phyloP scores from a whole-genome alignment of 192 early-diverging fungal genomes.

The Phlyctochytrium arcticum region DNA sequence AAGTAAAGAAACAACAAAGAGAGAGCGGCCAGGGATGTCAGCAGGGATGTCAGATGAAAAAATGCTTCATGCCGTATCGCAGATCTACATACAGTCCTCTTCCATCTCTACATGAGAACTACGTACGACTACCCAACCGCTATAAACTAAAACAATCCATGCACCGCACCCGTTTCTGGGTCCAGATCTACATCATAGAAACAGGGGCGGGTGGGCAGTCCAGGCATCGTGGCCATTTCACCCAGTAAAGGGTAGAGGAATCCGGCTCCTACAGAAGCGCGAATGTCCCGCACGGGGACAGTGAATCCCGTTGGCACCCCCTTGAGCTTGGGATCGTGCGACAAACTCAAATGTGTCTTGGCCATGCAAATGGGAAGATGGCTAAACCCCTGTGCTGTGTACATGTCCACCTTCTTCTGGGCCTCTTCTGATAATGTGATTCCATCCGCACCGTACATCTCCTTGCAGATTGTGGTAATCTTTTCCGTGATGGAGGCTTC shows the following conservation, averaged over 20 bases:
- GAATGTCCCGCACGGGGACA: conserved; percentile 91
- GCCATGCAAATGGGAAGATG: conserved; percentile 98
- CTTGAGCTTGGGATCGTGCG: conserved; percentile 90
- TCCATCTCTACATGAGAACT: too few relatives aligned
- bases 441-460: conserved; percentile 95
- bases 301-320: conserved; percentile 86
- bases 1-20: too few relatives aligned
- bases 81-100: too few relatives aligned
- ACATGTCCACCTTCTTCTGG: conserved; percentile 82
- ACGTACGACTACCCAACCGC: too few relatives aligned
- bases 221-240: conserved; percentile 97
- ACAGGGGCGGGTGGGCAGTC: conserved; percentile 91
- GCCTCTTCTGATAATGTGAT: conserved; percentile 81
- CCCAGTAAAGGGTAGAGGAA: conserved; percentile 96
- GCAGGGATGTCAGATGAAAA: too few relatives aligned
- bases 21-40: too few relatives aligned
- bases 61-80: too few relatives aligned
- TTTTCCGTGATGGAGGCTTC: conserved; percentile 76
- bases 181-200: conserved; percentile 97
- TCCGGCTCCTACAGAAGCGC: conserved; percentile 92
- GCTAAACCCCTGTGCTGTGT: conserved; percentile 81
- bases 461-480: conserved; percentile 86
- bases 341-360: conserved; percentile 93
- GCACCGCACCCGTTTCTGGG: conserved; percentile 71
- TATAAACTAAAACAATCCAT: conserved; percentile 80